Conservation (phyloP, 2,329 filamentous ascomycete genomes). For the Colletotrichum falcatum region DNA sequence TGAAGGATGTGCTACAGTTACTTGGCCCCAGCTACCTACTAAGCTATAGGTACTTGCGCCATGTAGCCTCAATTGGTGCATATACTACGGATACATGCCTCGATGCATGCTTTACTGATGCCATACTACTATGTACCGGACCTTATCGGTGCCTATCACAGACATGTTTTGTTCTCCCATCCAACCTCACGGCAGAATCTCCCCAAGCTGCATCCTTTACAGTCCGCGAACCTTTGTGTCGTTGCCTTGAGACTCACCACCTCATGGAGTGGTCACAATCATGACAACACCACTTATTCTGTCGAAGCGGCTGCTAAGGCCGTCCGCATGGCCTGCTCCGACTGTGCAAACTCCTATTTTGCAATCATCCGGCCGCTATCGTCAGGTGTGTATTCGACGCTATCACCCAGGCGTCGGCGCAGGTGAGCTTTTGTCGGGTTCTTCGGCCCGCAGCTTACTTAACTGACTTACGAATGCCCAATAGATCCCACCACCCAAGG, state of each 20-base stretch:
- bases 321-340: not conserved
- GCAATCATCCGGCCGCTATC: not conserved
- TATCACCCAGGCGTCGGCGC: constrained; percentile 20
- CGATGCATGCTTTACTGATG: too few species aligned
- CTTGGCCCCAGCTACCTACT: not conserved
- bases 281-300: constrained; percentile 20
- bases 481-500: not conserved
- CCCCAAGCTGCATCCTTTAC: not conserved
- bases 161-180: not conserved
- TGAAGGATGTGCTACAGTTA: not conserved
- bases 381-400: constrained; percentile 14
- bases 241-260: not conserved
- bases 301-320: constrained; percentile 5
- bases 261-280: not conserved
- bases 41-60: not conserved
- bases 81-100: not conserved
- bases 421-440: constrained; percentile 9
- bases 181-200: not conserved
- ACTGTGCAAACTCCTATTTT: not conserved
- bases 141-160: not conserved
- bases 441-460: not conserved
- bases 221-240: not conserved
- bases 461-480: not conserved
- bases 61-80: not conserved
- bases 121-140: not conserved